Conservation (phyloP, 2,329 filamentous ascomycete species). For the Bipolaris gigantea region DNA sequence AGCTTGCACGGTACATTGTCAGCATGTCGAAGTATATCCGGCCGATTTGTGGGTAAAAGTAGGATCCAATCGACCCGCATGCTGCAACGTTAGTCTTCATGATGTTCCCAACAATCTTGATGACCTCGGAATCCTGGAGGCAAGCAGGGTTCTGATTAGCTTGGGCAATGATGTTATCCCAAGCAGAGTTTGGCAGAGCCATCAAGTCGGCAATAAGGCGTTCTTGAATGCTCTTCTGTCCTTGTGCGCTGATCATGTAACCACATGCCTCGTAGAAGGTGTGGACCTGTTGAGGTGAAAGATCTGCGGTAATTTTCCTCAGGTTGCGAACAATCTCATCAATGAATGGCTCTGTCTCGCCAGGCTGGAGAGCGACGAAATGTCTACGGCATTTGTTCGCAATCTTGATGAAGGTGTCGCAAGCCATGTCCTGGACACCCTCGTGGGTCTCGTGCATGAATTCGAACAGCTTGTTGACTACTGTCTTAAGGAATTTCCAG, state of each 20-base stretch:
- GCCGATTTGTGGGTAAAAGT: constrained; percentile 97
- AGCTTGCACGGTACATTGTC: constrained; percentile 98
- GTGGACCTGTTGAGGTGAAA: constrained; percentile 95
- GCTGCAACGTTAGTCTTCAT: constrained; percentile 99
- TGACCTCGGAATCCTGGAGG: constrained; percentile 88
- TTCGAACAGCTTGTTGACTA: constrained; percentile 99
- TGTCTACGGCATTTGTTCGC: constrained; percentile 97
- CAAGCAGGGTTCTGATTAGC: constrained; percentile 84
- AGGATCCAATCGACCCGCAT: constrained; percentile 91
- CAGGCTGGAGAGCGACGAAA: constrained; percentile 93
- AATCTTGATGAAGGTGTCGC: constrained; percentile 99
- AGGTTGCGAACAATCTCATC: constrained; percentile 97
- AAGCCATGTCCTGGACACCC: constrained; percentile 99
- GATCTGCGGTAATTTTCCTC: constrained; percentile 91
- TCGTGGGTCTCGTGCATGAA: constrained; percentile 99
- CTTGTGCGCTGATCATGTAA: constrained; percentile 98
- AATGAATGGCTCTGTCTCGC: constrained; percentile 93
- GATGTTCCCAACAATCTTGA: constrained; percentile 98
- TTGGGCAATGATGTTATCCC: constrained; percentile 90
- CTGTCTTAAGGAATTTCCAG: constrained; percentile 99
- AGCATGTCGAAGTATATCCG: constrained; percentile 98
- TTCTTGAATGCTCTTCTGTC: constrained; percentile 92
- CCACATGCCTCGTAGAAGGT: constrained; percentile 99
- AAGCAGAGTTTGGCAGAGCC: constrained; percentile 88
- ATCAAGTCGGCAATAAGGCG: constrained; percentile 88